Evolutionary conservation across 75 land plant species (phyloP).

Genomic region (Larix kaempferi): DNA sequence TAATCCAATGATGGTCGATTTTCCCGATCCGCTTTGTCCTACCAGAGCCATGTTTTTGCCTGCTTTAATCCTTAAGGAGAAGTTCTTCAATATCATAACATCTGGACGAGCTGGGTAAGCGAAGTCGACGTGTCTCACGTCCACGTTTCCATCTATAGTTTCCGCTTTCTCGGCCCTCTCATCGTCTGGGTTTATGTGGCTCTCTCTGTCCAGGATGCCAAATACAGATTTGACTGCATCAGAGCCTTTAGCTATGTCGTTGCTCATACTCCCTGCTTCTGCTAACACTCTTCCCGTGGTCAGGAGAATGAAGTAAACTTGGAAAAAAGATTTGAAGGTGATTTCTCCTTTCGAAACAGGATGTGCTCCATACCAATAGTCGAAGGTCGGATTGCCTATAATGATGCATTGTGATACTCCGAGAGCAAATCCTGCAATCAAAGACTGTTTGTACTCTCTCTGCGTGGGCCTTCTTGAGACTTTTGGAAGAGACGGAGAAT

Average conservation of each 20-base stretch:
- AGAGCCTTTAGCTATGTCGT: constrained; percentile 51
- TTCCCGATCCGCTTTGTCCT: constrained; percentile 44
- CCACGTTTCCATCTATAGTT: constrained; percentile 23
- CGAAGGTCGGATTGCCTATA: too few species aligned
- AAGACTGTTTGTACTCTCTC: too few species aligned
- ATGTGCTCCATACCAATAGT: too few species aligned
- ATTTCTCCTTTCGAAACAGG: too few species aligned
- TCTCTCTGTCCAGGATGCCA: constrained; percentile 33
- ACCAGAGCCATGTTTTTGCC: constrained; percentile 33
- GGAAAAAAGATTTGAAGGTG: constrained; percentile 10
- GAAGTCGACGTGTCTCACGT: constrained; percentile 33
- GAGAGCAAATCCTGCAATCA: too few species aligned
- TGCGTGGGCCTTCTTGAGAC: too few species aligned
- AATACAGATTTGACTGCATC: constrained; percentile 39
- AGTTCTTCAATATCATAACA: constrained; percentile 28
- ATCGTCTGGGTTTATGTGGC: constrained; percentile 26
- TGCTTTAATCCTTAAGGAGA: constrained; percentile 14
- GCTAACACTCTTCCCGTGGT: constrained; percentile 48
- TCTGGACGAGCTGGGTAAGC: constrained; percentile 38
- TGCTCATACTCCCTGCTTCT: constrained; percentile 53
- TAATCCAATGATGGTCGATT: constrained; percentile 37
- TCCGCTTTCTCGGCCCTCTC: constrained; percentile 2
- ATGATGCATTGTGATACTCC: too few species aligned
- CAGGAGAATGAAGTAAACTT: constrained; percentile 41
- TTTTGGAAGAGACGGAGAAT: too few species aligned